Conservation (phyloP, 371 early-diverging fungal genomes). For the Nematocida ausubeli region DNA sequence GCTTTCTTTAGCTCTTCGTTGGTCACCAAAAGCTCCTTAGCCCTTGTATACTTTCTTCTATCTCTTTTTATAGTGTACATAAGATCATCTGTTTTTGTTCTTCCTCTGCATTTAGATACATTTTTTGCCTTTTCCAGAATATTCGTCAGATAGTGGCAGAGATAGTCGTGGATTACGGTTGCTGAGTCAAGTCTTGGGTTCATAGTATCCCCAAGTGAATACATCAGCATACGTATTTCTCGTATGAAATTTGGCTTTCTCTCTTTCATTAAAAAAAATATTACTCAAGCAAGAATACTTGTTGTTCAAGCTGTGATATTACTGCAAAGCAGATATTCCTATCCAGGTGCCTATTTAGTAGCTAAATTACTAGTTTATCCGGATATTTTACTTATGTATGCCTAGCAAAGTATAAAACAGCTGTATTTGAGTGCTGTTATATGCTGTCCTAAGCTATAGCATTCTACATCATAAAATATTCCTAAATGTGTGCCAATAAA, state of each 20-base stretch:
- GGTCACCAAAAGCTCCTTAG: slow-evolving; percentile 83
- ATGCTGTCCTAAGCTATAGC: no score
- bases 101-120: slow-evolving; percentile 68
- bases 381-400: no score
- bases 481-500: no score
- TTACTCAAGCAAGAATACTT: no score
- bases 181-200: slow-evolving; percentile 83
- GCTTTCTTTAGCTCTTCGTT: slow-evolving; percentile 86
- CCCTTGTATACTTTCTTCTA: slow-evolving; percentile 84
- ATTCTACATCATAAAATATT: no score
- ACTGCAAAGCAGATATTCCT: no score
- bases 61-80: slow-evolving; percentile 83
- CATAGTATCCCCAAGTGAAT: slow-evolving; percentile 88
- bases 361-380: no score
- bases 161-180: slow-evolving; percentile 82
- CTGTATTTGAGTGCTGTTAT: no score
- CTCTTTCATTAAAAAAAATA: slow-evolving; percentile 59
- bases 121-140: slow-evolving; percentile 68
- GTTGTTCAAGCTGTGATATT: no score
- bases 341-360: no score
- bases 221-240: slow-evolving; percentile 80
- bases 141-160: slow-evolving; percentile 80
- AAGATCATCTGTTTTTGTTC: slow-evolving; percentile 83
- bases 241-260: slow-evolving; percentile 64
- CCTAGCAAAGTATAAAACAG: no score